Evolutionary conservation across 306 rosid species (phyloP), one percentile per base, ranked within the genome.

Genomic region (Pueraria montana): DNA sequence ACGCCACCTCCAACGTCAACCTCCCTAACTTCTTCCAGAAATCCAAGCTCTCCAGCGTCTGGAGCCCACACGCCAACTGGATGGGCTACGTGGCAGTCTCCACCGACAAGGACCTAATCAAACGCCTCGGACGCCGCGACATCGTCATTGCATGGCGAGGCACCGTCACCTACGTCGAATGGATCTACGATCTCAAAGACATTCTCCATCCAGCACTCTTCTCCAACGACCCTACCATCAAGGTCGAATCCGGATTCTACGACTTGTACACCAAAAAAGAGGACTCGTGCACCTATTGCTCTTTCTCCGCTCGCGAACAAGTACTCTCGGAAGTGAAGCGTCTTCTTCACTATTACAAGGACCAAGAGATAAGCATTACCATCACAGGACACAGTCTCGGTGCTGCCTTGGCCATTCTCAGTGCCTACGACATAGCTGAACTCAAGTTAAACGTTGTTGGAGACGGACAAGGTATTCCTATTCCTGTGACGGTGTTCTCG

Each of bases 41-140:
- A 12, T 86, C 95, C 4, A 87, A 59, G 23, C 56, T 84, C 14
- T 9, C 84, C 75, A 75, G 80, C 77, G 88, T 91, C 0, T 93
- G 95, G 97, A 89, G 94, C 85, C 76, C 82, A 12, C 91, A 91
- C 12, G 97, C 97, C 2, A 93, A 93, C 63, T 93, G 97, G 97
- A 91, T 93, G 91, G 97, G 95, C 0, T 93, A 87, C 45, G 86
- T 93, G 2, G 97, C 91, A 0, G 93, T 91, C 0, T 13, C 84
- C 43, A 84, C 88, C 0, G 86, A 91, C 10, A 53, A 62, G 0
- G 62, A 79, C 26, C 84, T 84, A 61, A 81, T 84, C 80, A 63
- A 68, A 48, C 83, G 91, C 4, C 63, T 89, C 1, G 97, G 97
- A 3, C 87, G 95, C 21, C 88, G 95, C 0, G 97, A 93, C 75